Percentiles rank a stretch among this genome's conserved stretches.
Evolutionary conservation across 2,329 filamentous ascomycete genomes (phyloP).

Genomic region (Alternaria gansuensis): DNA sequence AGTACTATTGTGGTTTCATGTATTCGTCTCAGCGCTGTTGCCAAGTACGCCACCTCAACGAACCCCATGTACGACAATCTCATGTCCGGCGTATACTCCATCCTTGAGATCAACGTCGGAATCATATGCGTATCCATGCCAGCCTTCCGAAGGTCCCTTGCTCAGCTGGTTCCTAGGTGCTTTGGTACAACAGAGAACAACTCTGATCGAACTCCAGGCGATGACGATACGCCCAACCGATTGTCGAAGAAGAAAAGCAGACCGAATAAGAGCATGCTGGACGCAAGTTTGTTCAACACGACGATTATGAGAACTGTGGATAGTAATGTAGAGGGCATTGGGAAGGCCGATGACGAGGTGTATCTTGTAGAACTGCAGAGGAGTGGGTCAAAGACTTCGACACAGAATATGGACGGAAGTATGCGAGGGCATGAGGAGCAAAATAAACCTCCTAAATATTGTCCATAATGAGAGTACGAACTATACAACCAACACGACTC

Average conservation of each 20-base stretch:
- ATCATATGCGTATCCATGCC: slow-evolving; percentile 35
- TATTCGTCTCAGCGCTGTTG: slow-evolving; percentile 53
- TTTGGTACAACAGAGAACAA: slow-evolving; percentile 21
- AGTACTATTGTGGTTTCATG: slow-evolving; percentile 52
- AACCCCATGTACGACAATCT: slow-evolving; percentile 52
- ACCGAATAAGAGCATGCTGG: slow-evolving; percentile 2
- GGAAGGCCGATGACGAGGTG: neutral
- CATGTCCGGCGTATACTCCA: slow-evolving; percentile 25
- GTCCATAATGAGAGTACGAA: slow-evolving; percentile 1
- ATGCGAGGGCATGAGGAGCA: neutral
- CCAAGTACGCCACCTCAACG: slow-evolving; percentile 52
- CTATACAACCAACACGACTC: neutral
- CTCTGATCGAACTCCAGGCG: slow-evolving; percentile 3
- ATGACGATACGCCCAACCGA: slow-evolving; percentile 11
- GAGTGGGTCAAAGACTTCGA: neutral
- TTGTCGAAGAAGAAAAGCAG: neutral
- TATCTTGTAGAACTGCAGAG: neutral
- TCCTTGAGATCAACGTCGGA: slow-evolving; percentile 27
- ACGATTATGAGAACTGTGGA: slow-evolving; percentile 1
- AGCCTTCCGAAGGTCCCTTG: slow-evolving; percentile 26
- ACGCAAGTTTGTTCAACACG: neutral
- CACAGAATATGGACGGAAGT: neutral
- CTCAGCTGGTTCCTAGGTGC: slow-evolving; percentile 46
- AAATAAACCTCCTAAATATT: neutral
- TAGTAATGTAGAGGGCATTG: neutral